These are phyloP conservation scores for Metschnikowia continentalis DNA, from an alignment of 805 yeast genomes.

Conservation along the genomic window DNA sequence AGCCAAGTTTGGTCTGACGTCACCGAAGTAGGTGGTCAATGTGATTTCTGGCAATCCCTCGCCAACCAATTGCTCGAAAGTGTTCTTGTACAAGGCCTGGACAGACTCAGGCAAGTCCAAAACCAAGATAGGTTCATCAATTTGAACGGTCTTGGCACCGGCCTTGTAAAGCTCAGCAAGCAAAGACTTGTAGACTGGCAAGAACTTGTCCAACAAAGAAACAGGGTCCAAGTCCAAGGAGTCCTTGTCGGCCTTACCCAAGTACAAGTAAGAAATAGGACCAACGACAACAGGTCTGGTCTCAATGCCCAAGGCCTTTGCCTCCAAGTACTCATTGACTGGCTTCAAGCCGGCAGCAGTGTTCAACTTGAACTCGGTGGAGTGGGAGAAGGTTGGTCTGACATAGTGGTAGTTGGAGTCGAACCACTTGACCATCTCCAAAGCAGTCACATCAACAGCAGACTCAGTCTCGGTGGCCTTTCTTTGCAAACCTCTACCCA, in stretches of 20 bases:
- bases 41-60: slow-evolving; percentile 70
- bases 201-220: slow-evolving; percentile 77
- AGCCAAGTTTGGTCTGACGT: slow-evolving; percentile 91
- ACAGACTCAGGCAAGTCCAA: slow-evolving; percentile 84
- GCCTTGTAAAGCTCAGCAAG: slow-evolving; percentile 84
- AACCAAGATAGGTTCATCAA: slow-evolving; percentile 96
- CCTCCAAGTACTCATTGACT: slow-evolving; percentile 95
- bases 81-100: slow-evolving; percentile 82
- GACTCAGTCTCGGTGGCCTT: slow-evolving; percentile 80
- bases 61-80: slow-evolving; percentile 72
- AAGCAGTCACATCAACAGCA: slow-evolving; percentile 97
- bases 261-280: slow-evolving; percentile 89
- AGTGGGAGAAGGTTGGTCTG: slow-evolving; percentile 96
- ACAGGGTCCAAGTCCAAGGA: slow-evolving; percentile 93
- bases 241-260: slow-evolving; percentile 99
- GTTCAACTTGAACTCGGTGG: slow-evolving; percentile 92
- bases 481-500: slow-evolving; percentile 99
- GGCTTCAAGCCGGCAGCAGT: slow-evolving; percentile 75
- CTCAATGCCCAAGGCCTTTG: slow-evolving; percentile 91
- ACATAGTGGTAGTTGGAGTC: slow-evolving; percentile 99
- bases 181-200: slow-evolving; percentile 91
- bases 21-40: slow-evolving; percentile 95
- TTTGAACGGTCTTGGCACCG: slow-evolving; percentile 93
- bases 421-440: slow-evolving; percentile 99
- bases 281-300: slow-evolving; percentile 98